Percentiles rank a stretch among this genome's conserved stretches.
These are phyloP conservation scores for Meira nashicola DNA, from an alignment of 1,284 basidiomycete species.

Conservation along the genomic window DNA sequence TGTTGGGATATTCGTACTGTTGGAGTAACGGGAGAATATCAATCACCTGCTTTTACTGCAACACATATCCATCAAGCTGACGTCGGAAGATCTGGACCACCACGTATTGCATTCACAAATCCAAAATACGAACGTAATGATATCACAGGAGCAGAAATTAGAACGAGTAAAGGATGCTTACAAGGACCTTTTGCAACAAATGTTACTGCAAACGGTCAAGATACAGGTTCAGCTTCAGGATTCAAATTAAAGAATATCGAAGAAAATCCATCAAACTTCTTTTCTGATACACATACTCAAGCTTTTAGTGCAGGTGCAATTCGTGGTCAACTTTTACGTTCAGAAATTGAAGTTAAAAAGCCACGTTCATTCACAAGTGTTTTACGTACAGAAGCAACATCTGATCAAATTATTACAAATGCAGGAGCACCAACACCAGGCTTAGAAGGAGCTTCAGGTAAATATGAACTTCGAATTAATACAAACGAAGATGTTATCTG, in stretches of 20 bases:
- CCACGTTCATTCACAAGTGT: conserved; percentile 15
- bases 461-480: conserved; percentile 19
- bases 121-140: conserved; percentile 18
- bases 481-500: conserved; percentile 18
- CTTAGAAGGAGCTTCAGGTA: conserved; percentile 7
- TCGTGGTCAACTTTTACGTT: conserved; percentile 47
- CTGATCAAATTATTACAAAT: conserved; percentile 16
- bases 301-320: conserved; percentile 49
- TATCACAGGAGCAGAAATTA: conserved; percentile 15
- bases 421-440: conserved; percentile 9
- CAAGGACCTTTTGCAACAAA: conserved; percentile 54
- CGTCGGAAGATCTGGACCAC: conserved; percentile 15
- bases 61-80: conserved; percentile 23
- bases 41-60: conserved; percentile 20
- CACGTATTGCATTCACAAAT: conserved; percentile 52
- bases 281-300: conserved; percentile 24
- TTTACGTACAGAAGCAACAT: conserved; percentile 11
- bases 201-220: conserved; percentile 10
- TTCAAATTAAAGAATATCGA: conserved; percentile 30
- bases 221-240: conserved; percentile 19
- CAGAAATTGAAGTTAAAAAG: conserved; percentile 15
- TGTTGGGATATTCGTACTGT: conserved; percentile 41
- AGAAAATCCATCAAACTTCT: conserved; percentile 16
- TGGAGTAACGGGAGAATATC: conserved; percentile 22
- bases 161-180: conserved; percentile 33